Percentiles rank a stretch among this genome's conserved stretches.
Evolutionary conservation across 164 flowering plant genomes (phyloP).

Genomic region (Akebia trifoliata): DNA sequence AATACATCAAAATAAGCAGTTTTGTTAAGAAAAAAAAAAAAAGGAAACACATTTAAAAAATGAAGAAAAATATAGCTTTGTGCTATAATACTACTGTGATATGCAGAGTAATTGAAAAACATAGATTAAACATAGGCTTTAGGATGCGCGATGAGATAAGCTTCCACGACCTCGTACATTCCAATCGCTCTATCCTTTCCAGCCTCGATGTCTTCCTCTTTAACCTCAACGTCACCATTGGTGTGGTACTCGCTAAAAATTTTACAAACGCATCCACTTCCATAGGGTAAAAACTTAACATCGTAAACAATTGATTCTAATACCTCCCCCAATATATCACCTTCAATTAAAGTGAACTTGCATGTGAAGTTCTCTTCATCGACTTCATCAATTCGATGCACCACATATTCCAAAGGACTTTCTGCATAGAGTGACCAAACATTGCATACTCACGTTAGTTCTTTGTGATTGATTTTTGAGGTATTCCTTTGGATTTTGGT

Average conservation of each 20-base stretch:
- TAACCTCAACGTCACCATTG: slow-evolving; percentile 17
- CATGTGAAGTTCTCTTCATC: slow-evolving; percentile 18
- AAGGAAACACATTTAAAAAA: too few relatives aligned
- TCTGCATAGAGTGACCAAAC: slow-evolving; percentile 8
- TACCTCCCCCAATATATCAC: slow-evolving; percentile 13
- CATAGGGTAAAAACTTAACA: slow-evolving; percentile 7
- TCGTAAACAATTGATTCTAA: slow-evolving; percentile 8
- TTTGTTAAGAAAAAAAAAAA: too few relatives aligned
- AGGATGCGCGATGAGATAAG: slow-evolving; percentile 5
- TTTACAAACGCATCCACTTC: slow-evolving; percentile 21
- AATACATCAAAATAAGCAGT: too few relatives aligned
- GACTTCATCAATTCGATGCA: slow-evolving; percentile 21
- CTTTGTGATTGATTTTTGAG: too few relatives aligned
- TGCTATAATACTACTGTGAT: too few relatives aligned
- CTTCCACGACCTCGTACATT: slow-evolving; percentile 23
- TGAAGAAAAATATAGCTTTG: too few relatives aligned
- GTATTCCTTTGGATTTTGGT: too few relatives aligned
- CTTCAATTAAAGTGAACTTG: slow-evolving; percentile 25
- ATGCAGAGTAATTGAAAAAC: too few relatives aligned
- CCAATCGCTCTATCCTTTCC: slow-evolving; percentile 22
- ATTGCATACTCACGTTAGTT: too few relatives aligned
- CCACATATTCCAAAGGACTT: slow-evolving; percentile 7
- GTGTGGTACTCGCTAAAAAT: slow-evolving; percentile 13
- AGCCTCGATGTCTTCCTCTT: slow-evolving; percentile 16
- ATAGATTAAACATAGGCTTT: slow-evolving; percentile 4